A percentile compares a stretch with the other conserved stretches of the same genome.
Conservation (phyloP, 164 flowering plant genomes). For the Annona squamosa region DNA sequence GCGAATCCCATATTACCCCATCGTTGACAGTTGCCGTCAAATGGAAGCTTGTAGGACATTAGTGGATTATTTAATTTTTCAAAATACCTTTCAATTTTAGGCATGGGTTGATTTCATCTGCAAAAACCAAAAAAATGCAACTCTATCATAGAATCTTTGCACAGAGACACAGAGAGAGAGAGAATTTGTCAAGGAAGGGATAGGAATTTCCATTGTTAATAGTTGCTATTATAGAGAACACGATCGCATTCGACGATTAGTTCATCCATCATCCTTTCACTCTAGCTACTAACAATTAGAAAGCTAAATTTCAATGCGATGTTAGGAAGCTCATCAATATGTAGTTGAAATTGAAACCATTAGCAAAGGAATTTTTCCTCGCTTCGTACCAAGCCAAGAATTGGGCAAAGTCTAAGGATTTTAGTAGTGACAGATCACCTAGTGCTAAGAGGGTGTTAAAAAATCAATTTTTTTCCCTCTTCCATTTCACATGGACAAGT, state of each 20-base stretch:
- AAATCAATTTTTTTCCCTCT: too few species aligned
- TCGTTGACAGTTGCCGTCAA: too few species aligned
- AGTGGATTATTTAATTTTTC: too few species aligned
- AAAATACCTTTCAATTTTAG: too few species aligned
- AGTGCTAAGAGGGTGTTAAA: slow-evolving; percentile 24
- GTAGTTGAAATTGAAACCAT: slow-evolving; percentile 65
- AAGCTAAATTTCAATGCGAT: slow-evolving; percentile 40
- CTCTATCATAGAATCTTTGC: neutral
- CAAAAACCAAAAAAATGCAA: too few species aligned
- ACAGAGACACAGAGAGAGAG: neutral
- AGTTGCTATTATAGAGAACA: slow-evolving; percentile 30
- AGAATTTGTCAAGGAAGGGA: neutral
- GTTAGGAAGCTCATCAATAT: slow-evolving; percentile 53
- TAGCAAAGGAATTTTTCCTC: slow-evolving; percentile 72
- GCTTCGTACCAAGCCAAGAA: slow-evolving; percentile 25
- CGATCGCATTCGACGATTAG: slow-evolving; percentile 15
- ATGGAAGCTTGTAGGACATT: too few species aligned
- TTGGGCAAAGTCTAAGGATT: slow-evolving; percentile 19
- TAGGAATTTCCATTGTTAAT: slow-evolving; percentile 5
- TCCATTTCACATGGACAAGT: slow-evolving; percentile 20
- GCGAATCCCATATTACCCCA: too few species aligned
- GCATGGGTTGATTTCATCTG: too few species aligned
- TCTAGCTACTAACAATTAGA: slow-evolving; percentile 9
- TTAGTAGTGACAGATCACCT: slow-evolving; percentile 28
- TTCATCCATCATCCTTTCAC: slow-evolving; percentile 3